Percentiles rank a stretch among this genome's conserved stretches.
Evolutionary conservation across 768 basidiomycete genomes (phyloP).

Genomic region (Hortiboletus flavorubellus): DNA sequence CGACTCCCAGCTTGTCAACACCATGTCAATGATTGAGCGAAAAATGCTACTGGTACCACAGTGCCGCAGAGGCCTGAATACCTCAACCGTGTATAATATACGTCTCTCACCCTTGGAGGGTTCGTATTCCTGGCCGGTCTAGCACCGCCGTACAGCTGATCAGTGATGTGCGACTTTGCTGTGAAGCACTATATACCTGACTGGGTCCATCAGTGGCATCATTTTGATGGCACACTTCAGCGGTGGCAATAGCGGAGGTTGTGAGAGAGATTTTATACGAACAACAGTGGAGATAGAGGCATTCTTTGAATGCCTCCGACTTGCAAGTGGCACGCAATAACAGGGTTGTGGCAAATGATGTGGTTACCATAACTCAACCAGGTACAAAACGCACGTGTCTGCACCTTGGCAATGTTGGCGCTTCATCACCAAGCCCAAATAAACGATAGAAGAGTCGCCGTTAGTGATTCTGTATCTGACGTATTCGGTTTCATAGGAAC

Average conservation of each 20-base stretch:
- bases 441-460: not conserved
- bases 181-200: not conserved
- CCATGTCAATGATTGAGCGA: not conserved
- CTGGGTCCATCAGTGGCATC: not conserved
- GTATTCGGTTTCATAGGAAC: not conserved
- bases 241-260: not conserved
- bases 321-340: not conserved
- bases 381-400: not conserved
- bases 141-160: not conserved
- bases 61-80: too few relatives aligned
- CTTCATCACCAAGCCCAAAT: not conserved
- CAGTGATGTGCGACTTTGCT: not conserved
- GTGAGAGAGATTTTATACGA: not conserved
- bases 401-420: not conserved
- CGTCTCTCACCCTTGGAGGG: not conserved
- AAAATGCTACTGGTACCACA: not conserved
- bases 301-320: too few relatives aligned
- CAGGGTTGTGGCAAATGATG: not conserved
- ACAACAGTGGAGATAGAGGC: too few relatives aligned
- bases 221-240: not conserved
- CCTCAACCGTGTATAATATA: not conserved
- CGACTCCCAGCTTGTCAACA: not conserved
- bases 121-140: too few relatives aligned
- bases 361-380: not conserved
- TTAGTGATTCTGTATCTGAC: too few relatives aligned